Conservation (phyloP, 495 filamentous ascomycete species). For the Xylaria sp. region DNA sequence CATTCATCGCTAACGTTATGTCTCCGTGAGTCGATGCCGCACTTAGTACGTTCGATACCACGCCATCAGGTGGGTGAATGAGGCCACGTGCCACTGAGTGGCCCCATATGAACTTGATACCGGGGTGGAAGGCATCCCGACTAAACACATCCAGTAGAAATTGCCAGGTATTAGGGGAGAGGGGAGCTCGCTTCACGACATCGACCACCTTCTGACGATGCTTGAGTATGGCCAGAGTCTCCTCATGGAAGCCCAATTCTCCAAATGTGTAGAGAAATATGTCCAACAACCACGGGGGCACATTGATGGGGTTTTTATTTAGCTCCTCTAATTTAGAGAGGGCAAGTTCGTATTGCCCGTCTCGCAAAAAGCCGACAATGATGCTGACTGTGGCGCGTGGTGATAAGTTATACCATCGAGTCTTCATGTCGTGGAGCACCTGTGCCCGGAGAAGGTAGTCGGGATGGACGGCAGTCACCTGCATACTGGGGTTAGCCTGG, state of each 20-base stretch:
- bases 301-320: conserved; percentile 58
- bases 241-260: conserved; percentile 74
- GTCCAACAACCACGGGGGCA: conserved; percentile 78
- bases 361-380: conserved; percentile 75
- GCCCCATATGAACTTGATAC: conserved; percentile 62
- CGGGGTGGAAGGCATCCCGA: conserved; percentile 46
- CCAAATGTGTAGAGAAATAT: conserved; percentile 74
- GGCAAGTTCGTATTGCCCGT: conserved; percentile 82
- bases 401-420: conserved; percentile 71
- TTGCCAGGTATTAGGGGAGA: conserved; percentile 62
- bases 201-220: conserved; percentile 54
- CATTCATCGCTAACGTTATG: conserved; percentile 68
- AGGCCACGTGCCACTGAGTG: conserved; percentile 67
- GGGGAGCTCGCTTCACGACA: conserved; percentile 48
- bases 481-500: conserved; percentile 30
- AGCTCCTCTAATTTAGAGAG: conserved; percentile 75
- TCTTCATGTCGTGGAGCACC: conserved; percentile 73
- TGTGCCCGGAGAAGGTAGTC: conserved; percentile 77
- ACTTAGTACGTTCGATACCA: conserved; percentile 69
- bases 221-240: conserved; percentile 70
- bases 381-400: conserved; percentile 71
- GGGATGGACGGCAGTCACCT: conserved; percentile 83
- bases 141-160: conserved; percentile 75
- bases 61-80: conserved; percentile 69
- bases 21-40: conserved; percentile 72